Evolutionary conservation across 1,284 basidiomycete species (phyloP).

Genomic region (Pholiota adiposa): DNA sequence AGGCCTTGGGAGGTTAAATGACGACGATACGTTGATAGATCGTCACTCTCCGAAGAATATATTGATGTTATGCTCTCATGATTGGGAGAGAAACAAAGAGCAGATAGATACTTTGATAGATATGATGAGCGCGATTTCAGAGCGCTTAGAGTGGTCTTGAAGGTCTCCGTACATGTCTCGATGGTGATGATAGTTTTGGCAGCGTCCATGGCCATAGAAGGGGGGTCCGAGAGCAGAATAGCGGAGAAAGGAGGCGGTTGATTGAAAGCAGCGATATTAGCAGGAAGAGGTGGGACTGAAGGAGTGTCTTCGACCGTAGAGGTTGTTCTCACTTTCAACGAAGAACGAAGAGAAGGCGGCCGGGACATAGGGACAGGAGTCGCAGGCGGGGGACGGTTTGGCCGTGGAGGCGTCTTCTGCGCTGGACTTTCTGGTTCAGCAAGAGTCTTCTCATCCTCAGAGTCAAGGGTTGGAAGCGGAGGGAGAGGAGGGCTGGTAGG

Average conservation of each 20-base stretch:
- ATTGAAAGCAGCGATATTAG: slow-evolving; percentile 37
- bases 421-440: slow-evolving; percentile 28
- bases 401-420: slow-evolving; percentile 37
- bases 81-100: slow-evolving; percentile 44
- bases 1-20: slow-evolving; percentile 66
- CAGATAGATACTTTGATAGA: slow-evolving; percentile 59
- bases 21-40: slow-evolving; percentile 52
- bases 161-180: slow-evolving; percentile 69
- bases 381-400: slow-evolving; percentile 30
- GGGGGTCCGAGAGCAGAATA: slow-evolving; percentile 66
- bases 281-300: slow-evolving; percentile 42
- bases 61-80: slow-evolving; percentile 49
- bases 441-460: slow-evolving; percentile 31
- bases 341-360: slow-evolving; percentile 39
- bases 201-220: slow-evolving; percentile 51
- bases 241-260: slow-evolving; percentile 59
- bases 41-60: slow-evolving; percentile 53
- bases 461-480: slow-evolving; percentile 43
- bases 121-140: slow-evolving; percentile 69
- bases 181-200: slow-evolving; percentile 67
- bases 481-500: slow-evolving; percentile 60
- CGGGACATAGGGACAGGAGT: not conserved
- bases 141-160: slow-evolving; percentile 67
- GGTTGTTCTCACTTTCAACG: slow-evolving; percentile 42
- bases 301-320: slow-evolving; percentile 43